phyloP scores from a whole-genome alignment of 2,329 filamentous ascomycete genomes.

The Furcasterigmium sp. region DNA sequence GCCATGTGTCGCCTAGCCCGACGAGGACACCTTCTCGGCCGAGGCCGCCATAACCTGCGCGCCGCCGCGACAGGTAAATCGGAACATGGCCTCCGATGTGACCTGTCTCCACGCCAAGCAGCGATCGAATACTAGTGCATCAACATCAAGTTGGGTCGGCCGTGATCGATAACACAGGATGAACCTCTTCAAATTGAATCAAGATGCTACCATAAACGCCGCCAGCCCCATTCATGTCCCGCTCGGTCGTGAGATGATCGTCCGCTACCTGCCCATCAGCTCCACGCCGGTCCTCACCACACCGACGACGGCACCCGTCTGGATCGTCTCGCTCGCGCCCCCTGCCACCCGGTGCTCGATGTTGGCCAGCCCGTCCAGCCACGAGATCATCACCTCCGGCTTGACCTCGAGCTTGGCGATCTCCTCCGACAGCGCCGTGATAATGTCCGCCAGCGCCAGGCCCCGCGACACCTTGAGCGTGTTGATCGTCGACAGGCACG shows the following conservation, averaged over 20 bases:
- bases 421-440: constrained; percentile 81
- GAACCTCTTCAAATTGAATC: too few species aligned
- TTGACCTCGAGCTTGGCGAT: constrained; percentile 77
- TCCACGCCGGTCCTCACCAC: constrained; percentile 84
- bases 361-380: constrained; percentile 86
- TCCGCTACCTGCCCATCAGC: constrained; percentile 40
- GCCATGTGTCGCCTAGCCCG: too few species aligned
- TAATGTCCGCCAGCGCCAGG: constrained; percentile 86
- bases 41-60: too few species aligned
- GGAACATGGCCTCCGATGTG: too few species aligned
- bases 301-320: constrained; percentile 89
- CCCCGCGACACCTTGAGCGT: constrained; percentile 81
- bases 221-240: too few species aligned
- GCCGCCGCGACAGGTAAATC: too few species aligned
- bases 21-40: too few species aligned
- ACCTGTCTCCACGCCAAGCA: too few species aligned
- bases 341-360: constrained; percentile 89
- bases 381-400: constrained; percentile 80
- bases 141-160: too few species aligned
- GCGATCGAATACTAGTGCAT: too few species aligned
- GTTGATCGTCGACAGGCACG: constrained; percentile 83
- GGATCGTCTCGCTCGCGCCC: constrained; percentile 79
- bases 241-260: neutral
- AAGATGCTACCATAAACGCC: too few species aligned
- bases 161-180: too few species aligned